A percentile compares a stretch with the other conserved stretches of the same genome.
These are phyloP conservation scores for Aspergillus kassunensis DNA, from an alignment of 495 filamentous ascomycete genomes.

Conservation along the genomic window DNA sequence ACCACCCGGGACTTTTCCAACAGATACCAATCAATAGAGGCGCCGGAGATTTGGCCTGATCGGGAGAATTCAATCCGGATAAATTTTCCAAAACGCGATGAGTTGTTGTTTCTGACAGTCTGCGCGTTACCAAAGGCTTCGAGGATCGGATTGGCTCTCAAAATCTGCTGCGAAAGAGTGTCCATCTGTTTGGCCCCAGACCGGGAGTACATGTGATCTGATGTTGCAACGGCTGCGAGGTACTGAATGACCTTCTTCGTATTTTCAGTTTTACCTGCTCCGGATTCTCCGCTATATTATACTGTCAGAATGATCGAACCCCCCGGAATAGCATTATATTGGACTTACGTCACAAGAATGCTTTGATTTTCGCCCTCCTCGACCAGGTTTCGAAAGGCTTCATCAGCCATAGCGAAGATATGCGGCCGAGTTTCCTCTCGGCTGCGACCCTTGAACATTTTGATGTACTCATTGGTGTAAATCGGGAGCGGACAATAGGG, in stretches of 20 bases:
- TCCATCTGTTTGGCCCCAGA: constrained; percentile 64
- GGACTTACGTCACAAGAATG: constrained; percentile 80
- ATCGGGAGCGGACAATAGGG: constrained; percentile 94
- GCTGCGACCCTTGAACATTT: constrained; percentile 88
- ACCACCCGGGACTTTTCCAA: constrained; percentile 96
- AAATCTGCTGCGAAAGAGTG: constrained; percentile 93
- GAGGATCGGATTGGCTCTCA: constrained; percentile 94
- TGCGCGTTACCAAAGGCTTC: constrained; percentile 99
- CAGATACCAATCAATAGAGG: constrained; percentile 98
- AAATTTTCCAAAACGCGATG: constrained; percentile 98
- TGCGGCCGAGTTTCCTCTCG: constrained; percentile 95
- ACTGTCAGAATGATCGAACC: constrained; percentile 8
- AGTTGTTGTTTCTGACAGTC: constrained; percentile 97
- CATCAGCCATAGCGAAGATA: constrained; percentile 97
- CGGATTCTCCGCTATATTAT: constrained; percentile 73
- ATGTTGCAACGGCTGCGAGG: constrained; percentile 86
- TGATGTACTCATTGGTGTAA: constrained; percentile 94
- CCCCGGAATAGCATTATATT: not conserved
- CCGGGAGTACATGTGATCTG: constrained; percentile 66
- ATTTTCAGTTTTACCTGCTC: constrained; percentile 98
- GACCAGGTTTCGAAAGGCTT: constrained; percentile 91
- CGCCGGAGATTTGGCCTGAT: constrained; percentile 87
- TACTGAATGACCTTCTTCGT: constrained; percentile 99
- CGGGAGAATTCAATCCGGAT: constrained; percentile 95
- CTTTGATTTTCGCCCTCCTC: constrained; percentile 96